A percentile compares a stretch with the other conserved stretches of the same genome.
Conservation (phyloP, 306 rosid genomes). For the Fragaria nilgerrensis region DNA sequence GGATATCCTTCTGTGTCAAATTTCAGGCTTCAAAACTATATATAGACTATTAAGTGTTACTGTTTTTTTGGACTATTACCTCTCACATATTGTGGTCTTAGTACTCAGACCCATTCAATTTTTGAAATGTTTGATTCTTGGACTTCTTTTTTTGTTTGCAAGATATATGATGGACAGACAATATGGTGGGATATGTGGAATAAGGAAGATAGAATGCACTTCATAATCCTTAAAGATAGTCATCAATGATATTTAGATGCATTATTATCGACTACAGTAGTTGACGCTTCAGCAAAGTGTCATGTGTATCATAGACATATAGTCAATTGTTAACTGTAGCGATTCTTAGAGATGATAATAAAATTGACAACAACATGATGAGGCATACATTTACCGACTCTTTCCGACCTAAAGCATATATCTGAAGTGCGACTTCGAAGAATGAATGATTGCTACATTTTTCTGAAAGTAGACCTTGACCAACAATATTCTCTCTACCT, state of each 20-base stretch:
- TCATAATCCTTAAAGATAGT: slow-evolving; percentile 15
- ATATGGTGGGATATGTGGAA: slow-evolving; percentile 11
- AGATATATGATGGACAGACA: not conserved
- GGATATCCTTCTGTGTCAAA: too few species aligned
- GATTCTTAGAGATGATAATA: not conserved
- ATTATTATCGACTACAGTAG: not conserved
- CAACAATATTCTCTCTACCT: not conserved
- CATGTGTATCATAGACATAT: not conserved
- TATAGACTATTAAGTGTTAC: too few species aligned
- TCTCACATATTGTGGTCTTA: too few species aligned
- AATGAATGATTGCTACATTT: not conserved
- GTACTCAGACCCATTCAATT: too few species aligned
- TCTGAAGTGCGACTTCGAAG: not conserved
- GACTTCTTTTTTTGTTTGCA: too few species aligned
- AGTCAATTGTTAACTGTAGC: not conserved
- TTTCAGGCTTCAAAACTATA: too few species aligned
- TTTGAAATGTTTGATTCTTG: too few species aligned
- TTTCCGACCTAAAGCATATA: not conserved
- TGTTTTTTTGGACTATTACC: too few species aligned
- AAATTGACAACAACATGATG: not conserved
- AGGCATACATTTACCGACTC: not conserved
- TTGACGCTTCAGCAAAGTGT: slow-evolving; percentile 1
- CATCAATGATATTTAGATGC: slow-evolving; percentile 1
- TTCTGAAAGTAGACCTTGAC: not conserved
- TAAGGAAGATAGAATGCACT: too few species aligned